A percentile compares a stretch with the other conserved stretches of the same genome.
Evolutionary conservation across 2,329 filamentous ascomycete species (phyloP).

Genomic region (Paramyrothecium roridum): DNA sequence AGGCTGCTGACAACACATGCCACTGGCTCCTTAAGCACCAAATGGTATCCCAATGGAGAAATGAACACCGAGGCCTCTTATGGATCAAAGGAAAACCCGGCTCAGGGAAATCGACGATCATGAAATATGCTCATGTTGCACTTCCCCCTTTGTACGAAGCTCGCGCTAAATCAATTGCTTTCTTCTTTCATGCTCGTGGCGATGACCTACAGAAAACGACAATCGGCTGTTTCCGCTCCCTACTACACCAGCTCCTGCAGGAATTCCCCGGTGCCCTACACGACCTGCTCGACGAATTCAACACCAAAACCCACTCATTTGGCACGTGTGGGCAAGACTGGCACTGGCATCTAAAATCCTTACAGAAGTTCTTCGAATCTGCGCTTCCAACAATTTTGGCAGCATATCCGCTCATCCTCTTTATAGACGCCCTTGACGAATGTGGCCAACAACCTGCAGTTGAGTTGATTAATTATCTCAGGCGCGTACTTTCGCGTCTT

Average conservation of each 20-base stretch:
- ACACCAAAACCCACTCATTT: neutral
- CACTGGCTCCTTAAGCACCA: too few relatives aligned
- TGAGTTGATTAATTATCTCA: neutral
- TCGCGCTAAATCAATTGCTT: neutral
- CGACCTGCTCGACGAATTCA: neutral
- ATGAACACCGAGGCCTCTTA: neutral
- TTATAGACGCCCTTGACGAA: neutral
- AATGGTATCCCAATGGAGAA: too few relatives aligned
- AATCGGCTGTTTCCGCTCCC: neutral
- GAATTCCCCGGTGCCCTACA: too few relatives aligned
- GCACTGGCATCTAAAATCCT: neutral
- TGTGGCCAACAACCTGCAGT: neutral
- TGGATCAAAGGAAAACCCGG: neutral
- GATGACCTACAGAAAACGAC: neutral
- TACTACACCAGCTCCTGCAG: neutral
- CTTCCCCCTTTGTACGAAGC: neutral
- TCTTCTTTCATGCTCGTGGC: neutral
- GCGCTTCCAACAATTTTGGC: too few relatives aligned
- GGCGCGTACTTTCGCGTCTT: neutral
- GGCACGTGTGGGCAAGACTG: neutral
- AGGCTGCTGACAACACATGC: too few relatives aligned
- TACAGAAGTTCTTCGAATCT: neutral
- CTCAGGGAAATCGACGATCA: neutral
- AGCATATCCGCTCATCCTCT: neutral
- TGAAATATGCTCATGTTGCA: neutral